These are phyloP conservation scores for Tubosaeta sp. DNA, from an alignment of 768 basidiomycete species.

Conservation along the genomic window DNA sequence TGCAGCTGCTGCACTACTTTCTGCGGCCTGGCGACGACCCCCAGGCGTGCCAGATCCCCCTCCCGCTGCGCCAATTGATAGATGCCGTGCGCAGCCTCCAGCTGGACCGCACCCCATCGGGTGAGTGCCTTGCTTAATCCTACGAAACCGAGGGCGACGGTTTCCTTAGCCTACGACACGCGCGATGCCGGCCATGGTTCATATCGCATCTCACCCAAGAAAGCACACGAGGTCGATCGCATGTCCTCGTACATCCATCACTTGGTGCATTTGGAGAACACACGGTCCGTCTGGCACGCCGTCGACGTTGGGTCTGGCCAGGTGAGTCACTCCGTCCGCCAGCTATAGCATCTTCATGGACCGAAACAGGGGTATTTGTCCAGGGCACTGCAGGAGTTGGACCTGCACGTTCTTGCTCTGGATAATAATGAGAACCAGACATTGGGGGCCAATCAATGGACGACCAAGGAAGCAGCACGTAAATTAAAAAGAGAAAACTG, in stretches of 20 bases:
- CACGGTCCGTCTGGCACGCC: slow-evolving; percentile 36
- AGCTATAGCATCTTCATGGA: not conserved
- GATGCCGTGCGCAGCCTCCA: slow-evolving; percentile 26
- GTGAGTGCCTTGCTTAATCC: slow-evolving; percentile 6
- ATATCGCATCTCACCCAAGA: slow-evolving; percentile 71
- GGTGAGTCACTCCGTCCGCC: slow-evolving; percentile 30
- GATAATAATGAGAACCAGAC: slow-evolving; percentile 60
- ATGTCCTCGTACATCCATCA: slow-evolving; percentile 54
- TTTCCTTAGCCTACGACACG: slow-evolving; percentile 9
- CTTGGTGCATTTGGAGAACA: slow-evolving; percentile 28
- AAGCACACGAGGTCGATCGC: slow-evolving; percentile 63
- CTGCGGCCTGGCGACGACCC: not conserved
- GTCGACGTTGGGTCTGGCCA: slow-evolving; percentile 78
- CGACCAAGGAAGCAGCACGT: slow-evolving; percentile 21
- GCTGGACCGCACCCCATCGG: slow-evolving; percentile 18
- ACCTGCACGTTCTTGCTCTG: slow-evolving; percentile 57
- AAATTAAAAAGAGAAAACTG: slow-evolving; percentile 13
- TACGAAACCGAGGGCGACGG: not conserved
- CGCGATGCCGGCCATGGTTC: slow-evolving; percentile 4
- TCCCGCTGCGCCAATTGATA: slow-evolving; percentile 16
- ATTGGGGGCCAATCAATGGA: slow-evolving; percentile 50
- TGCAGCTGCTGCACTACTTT: slow-evolving; percentile 23
- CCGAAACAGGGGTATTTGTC: slow-evolving; percentile 59
- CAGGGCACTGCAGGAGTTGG: slow-evolving; percentile 37
- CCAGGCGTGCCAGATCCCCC: slow-evolving; percentile 17